phyloP scores from a whole-genome alignment of 2,329 filamentous ascomycete species.

The Trichoderma breve region DNA sequence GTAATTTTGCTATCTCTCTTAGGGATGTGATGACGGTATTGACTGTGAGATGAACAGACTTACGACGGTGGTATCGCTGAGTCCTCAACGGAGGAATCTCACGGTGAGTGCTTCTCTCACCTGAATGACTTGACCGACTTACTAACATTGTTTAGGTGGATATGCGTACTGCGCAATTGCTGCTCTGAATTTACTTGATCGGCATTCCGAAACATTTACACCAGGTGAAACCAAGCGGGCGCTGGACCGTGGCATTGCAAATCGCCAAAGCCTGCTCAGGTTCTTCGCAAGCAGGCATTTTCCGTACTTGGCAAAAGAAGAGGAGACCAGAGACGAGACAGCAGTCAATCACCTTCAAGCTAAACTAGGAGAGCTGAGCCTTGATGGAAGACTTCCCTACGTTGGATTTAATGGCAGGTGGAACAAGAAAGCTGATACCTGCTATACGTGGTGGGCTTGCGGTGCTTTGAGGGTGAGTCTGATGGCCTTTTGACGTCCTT shows the following conservation, averaged over 20 bases:
- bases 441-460: conserved; percentile 90
- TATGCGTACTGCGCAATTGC: conserved; percentile 87
- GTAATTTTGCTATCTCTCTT: conserved; percentile 23
- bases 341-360: conserved; percentile 40
- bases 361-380: conserved; percentile 36
- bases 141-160: conserved; percentile 57
- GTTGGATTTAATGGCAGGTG: conserved; percentile 85
- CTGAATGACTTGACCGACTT: background rate
- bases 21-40: background rate
- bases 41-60: conserved; percentile 48
- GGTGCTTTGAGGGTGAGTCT: conserved; percentile 54
- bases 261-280: conserved; percentile 35
- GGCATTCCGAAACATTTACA: conserved; percentile 41
- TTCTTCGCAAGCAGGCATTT: conserved; percentile 68
- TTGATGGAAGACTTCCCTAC: conserved; percentile 40
- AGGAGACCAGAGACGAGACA: conserved; percentile 38
- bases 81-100: conserved; percentile 74
- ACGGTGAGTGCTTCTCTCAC: conserved; percentile 54
- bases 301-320: conserved; percentile 49
- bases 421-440: conserved; percentile 92
- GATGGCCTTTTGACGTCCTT: background rate
- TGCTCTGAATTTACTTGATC: conserved; percentile 72
- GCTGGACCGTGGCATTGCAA: conserved; percentile 37
- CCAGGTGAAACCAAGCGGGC: conserved; percentile 24
- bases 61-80: conserved; percentile 86